phyloP scores from a whole-genome alignment of 139 green algal species.

The Yamagishiella unicocca region DNA sequence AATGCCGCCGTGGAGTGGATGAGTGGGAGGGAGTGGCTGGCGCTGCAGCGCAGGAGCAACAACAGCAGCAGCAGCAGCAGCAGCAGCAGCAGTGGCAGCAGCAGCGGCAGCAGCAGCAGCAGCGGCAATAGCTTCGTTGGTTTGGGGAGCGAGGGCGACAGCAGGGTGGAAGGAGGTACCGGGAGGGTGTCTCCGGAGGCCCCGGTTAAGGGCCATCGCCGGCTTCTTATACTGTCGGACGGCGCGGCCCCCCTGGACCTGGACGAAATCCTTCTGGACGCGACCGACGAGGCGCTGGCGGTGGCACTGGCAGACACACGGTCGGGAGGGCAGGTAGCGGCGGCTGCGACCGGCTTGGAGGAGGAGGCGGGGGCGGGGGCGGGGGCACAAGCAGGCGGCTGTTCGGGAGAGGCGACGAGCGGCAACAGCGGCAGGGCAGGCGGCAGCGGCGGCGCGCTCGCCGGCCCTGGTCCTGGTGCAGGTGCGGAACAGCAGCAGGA shows the following conservation, averaged over 20 bases:
- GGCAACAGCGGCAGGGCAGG: not conserved
- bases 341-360: not conserved
- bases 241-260: not conserved
- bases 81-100: not conserved
- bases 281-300: conserved; percentile 16
- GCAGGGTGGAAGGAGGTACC: too few relatives aligned
- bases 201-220: too few relatives aligned
- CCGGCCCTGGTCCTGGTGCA: not conserved
- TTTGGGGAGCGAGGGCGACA: too few relatives aligned
- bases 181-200: too few relatives aligned
- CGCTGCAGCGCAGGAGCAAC: not conserved
- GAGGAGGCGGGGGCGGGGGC: too few relatives aligned
- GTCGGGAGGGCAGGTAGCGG: not conserved
- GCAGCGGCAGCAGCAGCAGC: not conserved
- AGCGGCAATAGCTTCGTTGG: not conserved
- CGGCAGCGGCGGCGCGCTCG: not conserved
- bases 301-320: not conserved
- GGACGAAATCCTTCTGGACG: conserved; percentile 19
- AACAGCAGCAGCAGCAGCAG: not conserved
- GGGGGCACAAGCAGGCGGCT: not conserved
- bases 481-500: not conserved
- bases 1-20: not conserved
- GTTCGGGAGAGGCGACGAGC: not conserved
- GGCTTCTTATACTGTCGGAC: too few relatives aligned
- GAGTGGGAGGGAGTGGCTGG: not conserved